Conservation (phyloP, 495 filamentous ascomycete genomes). For the Echria macrotheca region DNA sequence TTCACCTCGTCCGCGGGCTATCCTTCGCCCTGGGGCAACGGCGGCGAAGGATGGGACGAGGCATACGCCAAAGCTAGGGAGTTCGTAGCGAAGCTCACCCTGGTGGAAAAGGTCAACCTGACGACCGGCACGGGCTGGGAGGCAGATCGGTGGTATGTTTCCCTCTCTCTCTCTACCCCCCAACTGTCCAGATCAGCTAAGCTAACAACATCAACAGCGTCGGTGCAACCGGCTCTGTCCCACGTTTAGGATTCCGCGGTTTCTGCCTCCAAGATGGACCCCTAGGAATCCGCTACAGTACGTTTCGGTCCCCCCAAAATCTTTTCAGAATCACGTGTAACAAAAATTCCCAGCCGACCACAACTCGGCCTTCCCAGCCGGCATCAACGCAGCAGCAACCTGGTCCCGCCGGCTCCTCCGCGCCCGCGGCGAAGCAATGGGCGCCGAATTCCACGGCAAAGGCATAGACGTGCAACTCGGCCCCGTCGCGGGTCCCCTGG, state of each 20-base stretch:
- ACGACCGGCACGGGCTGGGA: constrained; percentile 75
- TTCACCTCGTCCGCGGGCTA: constrained; percentile 57
- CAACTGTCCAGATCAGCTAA: too few species aligned
- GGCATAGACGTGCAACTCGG: constrained; percentile 52
- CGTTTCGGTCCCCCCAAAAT: not conserved
- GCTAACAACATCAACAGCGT: too few species aligned
- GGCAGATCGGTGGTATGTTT: constrained; percentile 45
- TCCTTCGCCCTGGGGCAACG: constrained; percentile 68
- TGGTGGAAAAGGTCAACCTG: constrained; percentile 83
- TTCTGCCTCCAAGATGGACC: constrained; percentile 49
- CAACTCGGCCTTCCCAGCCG: constrained; percentile 66
- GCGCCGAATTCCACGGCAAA: constrained; percentile 56
- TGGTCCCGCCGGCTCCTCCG: constrained; percentile 63
- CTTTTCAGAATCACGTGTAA: too few species aligned
- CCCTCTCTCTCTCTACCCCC: not conserved
- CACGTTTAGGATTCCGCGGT: constrained; percentile 39
- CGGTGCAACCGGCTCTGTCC: constrained; percentile 59
- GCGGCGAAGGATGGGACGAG: constrained; percentile 63
- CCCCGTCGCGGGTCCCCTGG: constrained; percentile 49
- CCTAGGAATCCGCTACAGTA: constrained; percentile 40
- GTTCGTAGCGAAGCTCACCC: constrained; percentile 68
- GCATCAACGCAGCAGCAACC: constrained; percentile 69
- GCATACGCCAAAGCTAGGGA: constrained; percentile 71
- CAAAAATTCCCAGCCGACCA: constrained; percentile 47
- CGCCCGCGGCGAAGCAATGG: constrained; percentile 52